Evolutionary conservation across 441 rosid species (phyloP), one percentile per base, ranked within the genome.

Genomic region (Croton laevigatus): DNA sequence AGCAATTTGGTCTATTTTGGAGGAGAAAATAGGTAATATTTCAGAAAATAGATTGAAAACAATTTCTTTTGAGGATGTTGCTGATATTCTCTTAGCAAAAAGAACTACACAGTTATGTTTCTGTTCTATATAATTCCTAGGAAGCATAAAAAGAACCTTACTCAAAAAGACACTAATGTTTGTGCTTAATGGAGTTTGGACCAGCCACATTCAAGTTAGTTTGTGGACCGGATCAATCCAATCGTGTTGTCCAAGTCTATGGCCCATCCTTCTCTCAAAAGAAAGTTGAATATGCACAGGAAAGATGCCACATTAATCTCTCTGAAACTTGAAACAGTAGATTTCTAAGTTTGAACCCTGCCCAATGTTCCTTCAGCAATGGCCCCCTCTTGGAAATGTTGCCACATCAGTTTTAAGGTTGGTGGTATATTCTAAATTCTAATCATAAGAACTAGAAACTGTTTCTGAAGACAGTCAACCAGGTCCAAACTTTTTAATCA

Each of bases 391-490:
- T 34, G 8, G 17, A 52, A 48, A 37, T 52, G 14, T 49, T 60
- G 42, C 19, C 61, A 1, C 20, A 55, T 45, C 44, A 67, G 37
- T 13, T 44, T 36, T 34, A 8, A 16, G 19, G 32, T 10, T 60
- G 48, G 10, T 51, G 27, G 20, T 48, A 6, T 17, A 8, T 22
- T 49, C 51, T 34, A 20, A 36, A 8, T 22, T 49, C 51, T 34
- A 20, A 36, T 51, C 68, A 23, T n/a, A 62, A 27, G 52, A 27
- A 61, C 37, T 49, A 37, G 36, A 49, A 61, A 55, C 64, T 48
- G 17, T 32, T 44, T 58, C 38, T 72, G 48, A 65, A 72, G 53
- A 48, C 64, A 7, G 20, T 20, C 32, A 13, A 57, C n/a, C 34
- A 20, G 4, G 14, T 49, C 61, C 22, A 22, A 37, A 59, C 22